phyloP scores from a whole-genome alignment of 2,329 filamentous ascomycete species.

The Aspergillus unguis region DNA sequence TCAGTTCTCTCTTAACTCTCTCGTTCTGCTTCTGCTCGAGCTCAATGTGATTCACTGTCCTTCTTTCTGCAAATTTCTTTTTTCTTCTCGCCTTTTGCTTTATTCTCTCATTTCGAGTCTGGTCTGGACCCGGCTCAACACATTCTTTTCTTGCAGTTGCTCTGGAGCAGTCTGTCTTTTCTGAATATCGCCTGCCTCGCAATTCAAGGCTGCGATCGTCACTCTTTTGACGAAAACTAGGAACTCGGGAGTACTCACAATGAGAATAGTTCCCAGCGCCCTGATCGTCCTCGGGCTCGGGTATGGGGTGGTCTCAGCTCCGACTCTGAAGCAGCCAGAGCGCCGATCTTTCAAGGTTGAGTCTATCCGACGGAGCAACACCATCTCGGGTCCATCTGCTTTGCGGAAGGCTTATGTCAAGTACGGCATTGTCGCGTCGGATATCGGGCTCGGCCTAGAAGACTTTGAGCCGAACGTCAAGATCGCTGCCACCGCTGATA shows the following conservation, averaged over 20 bases:
- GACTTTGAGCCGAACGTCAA: slow-evolving; percentile 33
- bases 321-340: slow-evolving; percentile 26
- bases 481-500: slow-evolving; percentile 21
- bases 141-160: slow-evolving; percentile 13
- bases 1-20: neutral
- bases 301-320: slow-evolving; percentile 32
- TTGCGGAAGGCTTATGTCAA: slow-evolving; percentile 67
- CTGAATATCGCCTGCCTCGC: neutral
- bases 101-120: slow-evolving; percentile 6
- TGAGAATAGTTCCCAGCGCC: slow-evolving; percentile 30
- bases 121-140: slow-evolving; percentile 23
- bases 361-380: slow-evolving; percentile 56
- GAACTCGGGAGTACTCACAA: slow-evolving; percentile 12
- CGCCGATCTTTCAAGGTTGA: slow-evolving; percentile 59
- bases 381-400: slow-evolving; percentile 58
- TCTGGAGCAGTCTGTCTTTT: slow-evolving; percentile 3
- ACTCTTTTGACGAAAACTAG: slow-evolving; percentile 2
- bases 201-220: slow-evolving; percentile 3
- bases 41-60: too few species aligned
- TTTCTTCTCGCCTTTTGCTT: slow-evolving; percentile 9
- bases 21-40: neutral
- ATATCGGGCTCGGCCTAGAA: slow-evolving; percentile 38
- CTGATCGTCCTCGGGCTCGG: slow-evolving; percentile 30
- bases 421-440: slow-evolving; percentile 54
- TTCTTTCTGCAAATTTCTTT: slow-evolving; percentile 2